Percentiles rank a stretch among this genome's conserved stretches.
These are phyloP conservation scores for Potentilla sterilis DNA, from an alignment of 306 rosid species.

Conservation along the genomic window DNA sequence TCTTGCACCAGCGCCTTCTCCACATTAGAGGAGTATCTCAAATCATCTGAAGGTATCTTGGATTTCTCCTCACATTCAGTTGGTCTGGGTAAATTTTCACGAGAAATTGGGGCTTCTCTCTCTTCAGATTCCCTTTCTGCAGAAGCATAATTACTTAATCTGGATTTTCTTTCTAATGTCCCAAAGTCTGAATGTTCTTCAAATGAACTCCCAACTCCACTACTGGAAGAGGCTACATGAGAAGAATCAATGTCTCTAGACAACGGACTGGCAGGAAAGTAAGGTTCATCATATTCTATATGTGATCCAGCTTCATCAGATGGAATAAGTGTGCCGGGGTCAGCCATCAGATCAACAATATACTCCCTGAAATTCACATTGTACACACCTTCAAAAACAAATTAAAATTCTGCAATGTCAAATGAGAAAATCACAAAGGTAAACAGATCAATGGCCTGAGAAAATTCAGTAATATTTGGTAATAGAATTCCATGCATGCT, in stretches of 20 bases:
- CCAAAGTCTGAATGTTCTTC: conserved; percentile 66
- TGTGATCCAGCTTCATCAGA: conserved; percentile 69
- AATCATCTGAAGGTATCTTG: conserved; percentile 28
- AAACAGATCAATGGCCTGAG: conserved; percentile 10
- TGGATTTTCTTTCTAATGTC: conserved; percentile 41
- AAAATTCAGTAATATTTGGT: conserved; percentile 1
- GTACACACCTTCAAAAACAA: conserved; percentile 32
- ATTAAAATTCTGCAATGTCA: conserved; percentile 24
- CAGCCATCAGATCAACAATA: conserved; percentile 96
- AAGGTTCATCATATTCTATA: conserved; percentile 57
- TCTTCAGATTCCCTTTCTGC: conserved; percentile 51
- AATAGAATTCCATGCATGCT: not conserved
- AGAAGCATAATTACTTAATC: conserved; percentile 40
- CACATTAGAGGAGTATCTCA: conserved; percentile 34
- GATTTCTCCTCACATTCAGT: conserved; percentile 41
- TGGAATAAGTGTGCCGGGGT: conserved; percentile 97
- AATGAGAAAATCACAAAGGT: conserved; percentile 12
- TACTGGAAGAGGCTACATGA: conserved; percentile 65
- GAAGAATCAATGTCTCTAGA: conserved; percentile 80
- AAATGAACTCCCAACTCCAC: conserved; percentile 75
- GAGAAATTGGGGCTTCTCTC: conserved; percentile 26
- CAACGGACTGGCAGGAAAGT: conserved; percentile 57
- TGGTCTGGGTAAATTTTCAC: conserved; percentile 21
- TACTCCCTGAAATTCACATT: conserved; percentile 83
- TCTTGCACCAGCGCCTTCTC: conserved; percentile 47